Conservation (phyloP, 2,329 filamentous ascomycete species). For the Bipolaris victoriae region DNA sequence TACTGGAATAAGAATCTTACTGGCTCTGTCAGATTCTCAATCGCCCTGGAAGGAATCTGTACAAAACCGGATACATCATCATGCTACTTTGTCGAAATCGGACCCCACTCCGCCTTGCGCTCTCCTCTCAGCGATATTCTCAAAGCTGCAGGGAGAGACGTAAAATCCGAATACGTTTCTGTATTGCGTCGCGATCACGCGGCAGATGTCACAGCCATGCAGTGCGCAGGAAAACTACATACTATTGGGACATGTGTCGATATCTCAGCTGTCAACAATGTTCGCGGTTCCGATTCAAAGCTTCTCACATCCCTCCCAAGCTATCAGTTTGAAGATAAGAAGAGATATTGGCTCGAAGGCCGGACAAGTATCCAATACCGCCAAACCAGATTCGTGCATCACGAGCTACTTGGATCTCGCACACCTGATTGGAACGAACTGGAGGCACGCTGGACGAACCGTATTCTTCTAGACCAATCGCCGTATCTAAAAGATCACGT, state of each 20-base stretch:
- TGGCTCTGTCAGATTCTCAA: slow-evolving; percentile 19
- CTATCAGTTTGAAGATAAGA: slow-evolving; percentile 21
- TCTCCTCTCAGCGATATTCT: slow-evolving; percentile 19
- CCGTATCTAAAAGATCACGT: slow-evolving; percentile 56
- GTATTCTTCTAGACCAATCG: slow-evolving; percentile 34
- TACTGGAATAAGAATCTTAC: slow-evolving; percentile 29
- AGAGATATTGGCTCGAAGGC: slow-evolving; percentile 21
- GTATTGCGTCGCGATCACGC: slow-evolving; percentile 13
- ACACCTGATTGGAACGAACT: slow-evolving; percentile 19
- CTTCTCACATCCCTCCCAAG: slow-evolving; percentile 15
- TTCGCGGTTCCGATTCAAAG: neutral
- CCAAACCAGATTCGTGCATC: slow-evolving; percentile 12
- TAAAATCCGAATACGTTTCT: slow-evolving; percentile 17
- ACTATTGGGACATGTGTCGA: slow-evolving; percentile 7
- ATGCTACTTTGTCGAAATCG: slow-evolving; percentile 25
- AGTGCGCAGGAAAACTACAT: slow-evolving; percentile 16
- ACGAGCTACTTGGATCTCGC: slow-evolving; percentile 33
- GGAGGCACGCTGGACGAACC: slow-evolving; percentile 32
- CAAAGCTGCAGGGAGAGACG: slow-evolving; percentile 1
- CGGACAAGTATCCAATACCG: slow-evolving; percentile 17
- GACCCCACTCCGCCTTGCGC: slow-evolving; percentile 24
- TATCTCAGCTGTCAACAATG: slow-evolving; percentile 10
- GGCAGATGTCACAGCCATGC: slow-evolving; percentile 15
- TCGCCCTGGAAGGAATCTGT: slow-evolving; percentile 28
- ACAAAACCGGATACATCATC: slow-evolving; percentile 1